These are phyloP conservation scores for Aspergillus sp. DNA, from an alignment of 2,329 filamentous ascomycete genomes.

Conservation along the genomic window DNA sequence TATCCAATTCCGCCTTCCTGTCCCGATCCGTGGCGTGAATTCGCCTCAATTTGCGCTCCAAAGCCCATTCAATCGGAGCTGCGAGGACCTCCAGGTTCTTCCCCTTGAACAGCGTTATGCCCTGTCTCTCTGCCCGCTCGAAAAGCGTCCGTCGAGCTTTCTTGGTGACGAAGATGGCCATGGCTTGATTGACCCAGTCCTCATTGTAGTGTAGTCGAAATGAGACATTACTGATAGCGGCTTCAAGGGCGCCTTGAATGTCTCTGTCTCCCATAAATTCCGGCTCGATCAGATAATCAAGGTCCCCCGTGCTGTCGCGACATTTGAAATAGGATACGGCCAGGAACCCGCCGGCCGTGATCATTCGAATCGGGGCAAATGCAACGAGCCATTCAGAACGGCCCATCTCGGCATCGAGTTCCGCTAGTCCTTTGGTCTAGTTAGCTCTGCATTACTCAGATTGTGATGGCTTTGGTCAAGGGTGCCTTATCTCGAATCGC, in stretches of 20 bases:
- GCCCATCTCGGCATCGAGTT: constrained; percentile 31
- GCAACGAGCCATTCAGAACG: constrained; percentile 29
- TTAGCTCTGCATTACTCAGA: background rate
- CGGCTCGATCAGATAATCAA: constrained; percentile 35
- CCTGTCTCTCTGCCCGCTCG: constrained; percentile 29
- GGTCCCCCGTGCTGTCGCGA: constrained; percentile 31
- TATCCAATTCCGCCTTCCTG: constrained; percentile 27
- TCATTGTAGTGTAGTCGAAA: constrained; percentile 21
- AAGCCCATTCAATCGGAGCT: constrained; percentile 35
- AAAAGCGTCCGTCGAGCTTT: constrained; percentile 25
- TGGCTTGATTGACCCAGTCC: constrained; percentile 34
- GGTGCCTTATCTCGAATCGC: background rate
- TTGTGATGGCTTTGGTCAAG: background rate
- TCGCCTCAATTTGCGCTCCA: constrained; percentile 35
- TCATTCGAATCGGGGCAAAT: constrained; percentile 33
- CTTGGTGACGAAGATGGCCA: constrained; percentile 30
- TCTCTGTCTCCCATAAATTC: constrained; percentile 33
- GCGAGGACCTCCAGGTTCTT: constrained; percentile 29
- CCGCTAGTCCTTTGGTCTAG: constrained; percentile 24
- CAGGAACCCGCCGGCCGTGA: constrained; percentile 32
- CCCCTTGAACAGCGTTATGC: constrained; percentile 32
- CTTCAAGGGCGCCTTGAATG: constrained; percentile 27
- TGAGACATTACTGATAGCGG: constrained; percentile 25
- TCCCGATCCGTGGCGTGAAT: constrained; percentile 24
- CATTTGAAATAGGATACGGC: constrained; percentile 30